phyloP scores from a whole-genome alignment of 2,329 filamentous ascomycete genomes.

The Fusarium gaditjirri region DNA sequence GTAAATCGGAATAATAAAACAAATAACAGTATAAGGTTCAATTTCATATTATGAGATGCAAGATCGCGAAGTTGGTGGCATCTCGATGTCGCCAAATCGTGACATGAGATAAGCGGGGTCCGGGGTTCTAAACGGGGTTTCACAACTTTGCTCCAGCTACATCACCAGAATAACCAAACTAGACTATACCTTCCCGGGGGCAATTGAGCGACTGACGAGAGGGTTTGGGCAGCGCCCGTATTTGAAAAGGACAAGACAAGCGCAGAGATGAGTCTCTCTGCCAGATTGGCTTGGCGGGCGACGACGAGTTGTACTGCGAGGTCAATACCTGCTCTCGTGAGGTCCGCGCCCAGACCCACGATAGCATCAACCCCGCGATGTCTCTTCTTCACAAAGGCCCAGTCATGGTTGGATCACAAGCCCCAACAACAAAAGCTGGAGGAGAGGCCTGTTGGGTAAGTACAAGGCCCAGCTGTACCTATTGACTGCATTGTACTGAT shows the following conservation, averaged over 20 bases:
- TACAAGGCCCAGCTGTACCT: background rate
- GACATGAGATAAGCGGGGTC: slow-evolving; percentile 16
- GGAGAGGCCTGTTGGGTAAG: slow-evolving; percentile 11
- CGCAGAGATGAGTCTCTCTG: slow-evolving; percentile 23
- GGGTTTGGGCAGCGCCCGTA: slow-evolving; percentile 11
- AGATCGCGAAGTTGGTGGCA: background rate
- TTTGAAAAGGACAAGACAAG: slow-evolving; percentile 6
- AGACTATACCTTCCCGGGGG: background rate
- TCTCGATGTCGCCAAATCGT: background rate
- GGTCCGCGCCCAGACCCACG: slow-evolving; percentile 12
- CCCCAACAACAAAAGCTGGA: slow-evolving; percentile 13
- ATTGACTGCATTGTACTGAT: background rate
- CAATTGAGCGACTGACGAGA: slow-evolving; percentile 9
- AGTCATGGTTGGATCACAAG: slow-evolving; percentile 33
- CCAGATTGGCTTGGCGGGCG: slow-evolving; percentile 30
- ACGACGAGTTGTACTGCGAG: slow-evolving; percentile 11
- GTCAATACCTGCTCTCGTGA: slow-evolving; percentile 7
- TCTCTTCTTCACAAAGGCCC: slow-evolving; percentile 40
- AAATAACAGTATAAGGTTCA: background rate
- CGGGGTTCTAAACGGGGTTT: slow-evolving; percentile 21
- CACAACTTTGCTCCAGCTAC: slow-evolving; percentile 5
- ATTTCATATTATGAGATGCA: background rate
- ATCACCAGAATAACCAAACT: background rate
- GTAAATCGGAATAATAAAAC: too few relatives aligned
- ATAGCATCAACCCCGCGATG: slow-evolving; percentile 14